Evolutionary conservation across 805 yeast species (phyloP).

Genomic region (Pichia kluyveri): DNA sequence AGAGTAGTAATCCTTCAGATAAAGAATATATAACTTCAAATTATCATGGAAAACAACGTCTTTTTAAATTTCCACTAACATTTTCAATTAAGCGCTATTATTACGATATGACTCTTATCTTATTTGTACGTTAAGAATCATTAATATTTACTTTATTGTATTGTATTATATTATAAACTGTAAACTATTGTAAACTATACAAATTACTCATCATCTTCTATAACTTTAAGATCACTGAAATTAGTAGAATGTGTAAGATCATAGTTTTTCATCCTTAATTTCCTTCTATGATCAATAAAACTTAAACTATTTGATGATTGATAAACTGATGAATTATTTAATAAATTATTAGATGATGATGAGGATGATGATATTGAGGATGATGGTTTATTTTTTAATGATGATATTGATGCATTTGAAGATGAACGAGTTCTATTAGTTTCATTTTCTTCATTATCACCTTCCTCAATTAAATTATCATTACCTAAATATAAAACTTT

Average conservation of each 20-base stretch:
- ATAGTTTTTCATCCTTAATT: slow-evolving; percentile 26
- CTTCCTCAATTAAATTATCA: slow-evolving; percentile 59
- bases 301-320: slow-evolving; percentile 23
- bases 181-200: neutral
- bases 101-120: neutral
- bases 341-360: neutral
- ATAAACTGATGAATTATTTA: neutral
- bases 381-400: neutral
- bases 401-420: neutral
- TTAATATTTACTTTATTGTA: too few species aligned
- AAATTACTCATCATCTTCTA: neutral
- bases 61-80: too few species aligned
- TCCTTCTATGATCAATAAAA: slow-evolving; percentile 29
- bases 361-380: neutral
- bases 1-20: too few species aligned
- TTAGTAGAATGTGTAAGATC: slow-evolving; percentile 30
- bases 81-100: too few species aligned
- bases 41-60: too few species aligned
- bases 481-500: slow-evolving; percentile 68
- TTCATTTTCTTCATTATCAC: slow-evolving; percentile 19
- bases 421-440: slow-evolving; percentile 11
- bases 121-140: too few species aligned
- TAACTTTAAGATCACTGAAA: slow-evolving; percentile 18
- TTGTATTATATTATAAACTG: too few species aligned
- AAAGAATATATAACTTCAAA: too few species aligned